Evolutionary conservation across 2,329 filamentous ascomycete genomes (phyloP).

Genomic region (Hortaea werneckii): DNA sequence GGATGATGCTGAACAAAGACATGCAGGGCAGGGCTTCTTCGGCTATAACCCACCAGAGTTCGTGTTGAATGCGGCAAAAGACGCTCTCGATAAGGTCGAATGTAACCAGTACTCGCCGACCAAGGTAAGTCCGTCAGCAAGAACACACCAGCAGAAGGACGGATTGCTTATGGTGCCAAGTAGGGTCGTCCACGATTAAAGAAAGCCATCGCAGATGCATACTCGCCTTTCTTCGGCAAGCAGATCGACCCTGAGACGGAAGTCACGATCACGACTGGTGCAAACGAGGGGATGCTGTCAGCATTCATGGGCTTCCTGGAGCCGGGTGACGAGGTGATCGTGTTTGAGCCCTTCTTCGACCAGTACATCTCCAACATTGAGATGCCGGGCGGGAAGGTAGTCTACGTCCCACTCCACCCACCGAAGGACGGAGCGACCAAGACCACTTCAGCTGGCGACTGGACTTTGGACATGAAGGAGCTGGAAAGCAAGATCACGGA

Average conservation of each 20-base stretch:
- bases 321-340: slow-evolving; percentile 86
- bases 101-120: slow-evolving; percentile 99
- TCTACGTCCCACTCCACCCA: slow-evolving; percentile 90
- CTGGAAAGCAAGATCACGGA: slow-evolving; percentile 72
- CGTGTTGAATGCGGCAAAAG: slow-evolving; percentile 82
- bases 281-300: slow-evolving; percentile 88
- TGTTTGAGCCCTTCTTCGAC: slow-evolving; percentile 98
- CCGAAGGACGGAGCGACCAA: slow-evolving; percentile 67
- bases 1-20: slow-evolving; percentile 56
- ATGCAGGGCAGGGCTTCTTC: slow-evolving; percentile 64
- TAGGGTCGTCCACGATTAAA: slow-evolving; percentile 76
- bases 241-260: slow-evolving; percentile 79
- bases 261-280: slow-evolving; percentile 86
- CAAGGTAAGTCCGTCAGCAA: slow-evolving; percentile 42
- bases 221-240: slow-evolving; percentile 79
- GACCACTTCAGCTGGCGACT: slow-evolving; percentile 78
- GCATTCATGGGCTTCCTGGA: slow-evolving; percentile 98
- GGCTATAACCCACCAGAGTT: slow-evolving; percentile 92
- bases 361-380: slow-evolving; percentile 99
- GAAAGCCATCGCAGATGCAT: slow-evolving; percentile 87
- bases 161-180: slow-evolving; percentile 9
- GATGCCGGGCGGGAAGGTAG: slow-evolving; percentile 90
- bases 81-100: slow-evolving; percentile 79
- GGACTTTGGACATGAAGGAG: slow-evolving; percentile 76
- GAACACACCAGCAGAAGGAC: not conserved